Conservation (phyloP, 2,329 filamentous ascomycete species). For the Ophiosphaerella narmari region DNA sequence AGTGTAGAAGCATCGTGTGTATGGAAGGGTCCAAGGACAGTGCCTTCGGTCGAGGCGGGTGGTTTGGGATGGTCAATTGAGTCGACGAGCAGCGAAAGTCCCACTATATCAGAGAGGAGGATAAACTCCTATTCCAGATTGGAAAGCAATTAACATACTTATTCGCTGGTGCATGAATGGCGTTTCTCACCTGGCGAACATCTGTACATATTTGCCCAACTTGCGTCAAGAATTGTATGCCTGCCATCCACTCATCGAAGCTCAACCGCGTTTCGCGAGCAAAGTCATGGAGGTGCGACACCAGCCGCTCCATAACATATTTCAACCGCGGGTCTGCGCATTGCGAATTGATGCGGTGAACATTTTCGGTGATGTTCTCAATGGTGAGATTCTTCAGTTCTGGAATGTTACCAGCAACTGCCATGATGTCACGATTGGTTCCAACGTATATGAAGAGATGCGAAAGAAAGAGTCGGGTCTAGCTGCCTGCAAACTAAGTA, state of each 20-base stretch:
- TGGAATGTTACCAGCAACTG: constrained; percentile 8
- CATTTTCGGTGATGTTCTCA: constrained; percentile 80
- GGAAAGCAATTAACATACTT: no score
- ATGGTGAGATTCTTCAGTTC: constrained; percentile 69
- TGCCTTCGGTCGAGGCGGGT: constrained; percentile 71
- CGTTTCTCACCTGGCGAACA: constrained; percentile 65
- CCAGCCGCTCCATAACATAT: constrained; percentile 73
- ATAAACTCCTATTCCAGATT: constrained; percentile 69
- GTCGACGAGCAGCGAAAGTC: constrained; percentile 79
- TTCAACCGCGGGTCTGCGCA: constrained; percentile 67
- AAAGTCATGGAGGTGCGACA: constrained; percentile 81
- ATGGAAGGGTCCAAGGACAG: constrained; percentile 82
- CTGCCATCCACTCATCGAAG: constrained; percentile 78
- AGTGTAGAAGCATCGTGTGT: constrained; percentile 72
- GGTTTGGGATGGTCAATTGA: constrained; percentile 84
- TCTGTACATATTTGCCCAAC: constrained; percentile 76
- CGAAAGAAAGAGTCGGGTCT: not conserved
- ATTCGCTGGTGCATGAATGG: not conserved
- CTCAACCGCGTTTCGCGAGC: constrained; percentile 77
- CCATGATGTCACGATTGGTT: constrained; percentile 2
- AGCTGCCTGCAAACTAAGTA: not conserved
- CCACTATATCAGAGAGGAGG: constrained; percentile 78
- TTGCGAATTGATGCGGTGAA: constrained; percentile 74
- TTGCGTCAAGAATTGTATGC: constrained; percentile 70
- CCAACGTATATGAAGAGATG: not conserved